These are phyloP conservation scores for Neofusicoccum sp. DNA, from an alignment of 2,329 filamentous ascomycete genomes.

Conservation along the genomic window DNA sequence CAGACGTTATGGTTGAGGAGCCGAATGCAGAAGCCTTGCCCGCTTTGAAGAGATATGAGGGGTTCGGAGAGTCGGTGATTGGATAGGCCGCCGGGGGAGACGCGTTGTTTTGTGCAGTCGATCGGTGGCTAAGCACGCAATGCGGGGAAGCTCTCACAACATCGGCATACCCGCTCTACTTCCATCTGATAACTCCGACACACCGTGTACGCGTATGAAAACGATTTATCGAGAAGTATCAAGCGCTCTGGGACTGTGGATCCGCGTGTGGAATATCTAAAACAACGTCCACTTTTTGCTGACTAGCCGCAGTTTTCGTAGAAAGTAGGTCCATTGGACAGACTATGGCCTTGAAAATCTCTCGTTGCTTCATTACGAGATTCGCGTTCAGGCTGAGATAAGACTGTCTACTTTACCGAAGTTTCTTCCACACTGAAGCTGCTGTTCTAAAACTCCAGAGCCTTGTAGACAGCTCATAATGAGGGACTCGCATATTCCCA, in stretches of 20 bases:
- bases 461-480: too few species aligned
- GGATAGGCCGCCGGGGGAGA: neutral
- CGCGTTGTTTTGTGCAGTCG: conserved; percentile 3
- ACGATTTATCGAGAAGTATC: neutral
- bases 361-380: too few species aligned
- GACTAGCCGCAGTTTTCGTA: too few species aligned
- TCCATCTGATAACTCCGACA: conserved; percentile 2
- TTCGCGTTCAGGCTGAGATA: too few species aligned
- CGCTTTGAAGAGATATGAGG: neutral
- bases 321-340: too few species aligned
- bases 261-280: neutral
- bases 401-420: too few species aligned
- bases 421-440: too few species aligned
- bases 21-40: neutral
- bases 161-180: neutral
- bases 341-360: too few species aligned
- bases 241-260: neutral
- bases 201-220: neutral
- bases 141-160: conserved; percentile 19
- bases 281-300: too few species aligned
- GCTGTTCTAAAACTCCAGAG: too few species aligned
- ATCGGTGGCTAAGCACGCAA: conserved; percentile 13
- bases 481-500: too few species aligned
- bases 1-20: neutral
- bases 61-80: neutral